These are phyloP conservation scores for Ceratopteris richardii DNA, from an alignment of 75 land plant genomes.

Conservation along the genomic window DNA sequence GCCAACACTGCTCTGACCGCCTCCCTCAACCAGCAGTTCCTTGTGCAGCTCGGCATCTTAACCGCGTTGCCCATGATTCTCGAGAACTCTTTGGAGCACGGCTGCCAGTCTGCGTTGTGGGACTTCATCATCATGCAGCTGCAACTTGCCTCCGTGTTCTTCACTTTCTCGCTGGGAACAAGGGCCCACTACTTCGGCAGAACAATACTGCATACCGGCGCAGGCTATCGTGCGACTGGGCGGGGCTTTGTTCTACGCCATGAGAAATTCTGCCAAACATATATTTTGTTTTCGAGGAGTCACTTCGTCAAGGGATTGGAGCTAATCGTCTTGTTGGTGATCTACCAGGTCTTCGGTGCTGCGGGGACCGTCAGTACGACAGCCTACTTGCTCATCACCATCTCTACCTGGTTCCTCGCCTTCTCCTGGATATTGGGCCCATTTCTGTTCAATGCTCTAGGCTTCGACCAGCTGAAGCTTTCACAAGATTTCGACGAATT, in stretches of 20 bases:
- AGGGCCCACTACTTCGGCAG: conserved; percentile 77
- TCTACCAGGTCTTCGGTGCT: conserved; percentile 55
- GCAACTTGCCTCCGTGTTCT: conserved; percentile 85
- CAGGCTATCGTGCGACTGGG: conserved; percentile 86
- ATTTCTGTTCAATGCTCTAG: conserved; percentile 81
- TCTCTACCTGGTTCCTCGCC: conserved; percentile 84
- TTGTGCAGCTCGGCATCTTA: conserved; percentile 79
- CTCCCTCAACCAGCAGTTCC: conserved; percentile 75
- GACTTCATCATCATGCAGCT: conserved; percentile 84
- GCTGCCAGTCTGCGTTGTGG: conserved; percentile 66
- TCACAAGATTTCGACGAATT: conserved; percentile 82
- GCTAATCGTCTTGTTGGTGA: conserved; percentile 57
- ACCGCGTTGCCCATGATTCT: conserved; percentile 92
- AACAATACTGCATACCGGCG: conserved; percentile 95
- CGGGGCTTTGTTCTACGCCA: conserved; percentile 92
- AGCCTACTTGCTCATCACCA: conserved; percentile 54
- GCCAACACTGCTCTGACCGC: conserved; percentile 61
- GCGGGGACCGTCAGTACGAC: conserved; percentile 21
- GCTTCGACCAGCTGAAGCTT: conserved; percentile 87
- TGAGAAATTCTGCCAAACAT: conserved; percentile 72
- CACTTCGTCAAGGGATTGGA: conserved; percentile 88
- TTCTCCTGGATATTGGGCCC: conserved; percentile 84
- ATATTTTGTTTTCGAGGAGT: conserved; percentile 75
- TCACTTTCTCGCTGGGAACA: conserved; percentile 90
- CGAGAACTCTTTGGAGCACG: conserved; percentile 74